Conservation (phyloP, 331 rosid species). For the Telfairia occidentalis region DNA sequence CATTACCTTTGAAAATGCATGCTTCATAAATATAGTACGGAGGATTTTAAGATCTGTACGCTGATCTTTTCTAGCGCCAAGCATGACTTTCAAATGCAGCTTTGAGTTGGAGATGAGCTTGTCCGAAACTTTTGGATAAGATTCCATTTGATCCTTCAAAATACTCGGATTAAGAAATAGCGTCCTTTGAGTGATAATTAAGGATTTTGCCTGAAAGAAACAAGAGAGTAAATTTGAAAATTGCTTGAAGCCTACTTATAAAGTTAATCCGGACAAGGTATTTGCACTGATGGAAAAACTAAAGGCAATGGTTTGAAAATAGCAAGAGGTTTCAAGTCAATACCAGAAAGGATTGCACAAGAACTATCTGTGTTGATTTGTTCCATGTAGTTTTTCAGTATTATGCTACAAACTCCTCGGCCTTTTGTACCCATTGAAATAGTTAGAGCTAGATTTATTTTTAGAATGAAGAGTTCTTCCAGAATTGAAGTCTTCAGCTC, state of each 20-base stretch:
- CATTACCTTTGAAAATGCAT: not conserved
- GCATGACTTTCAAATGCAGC: not conserved
- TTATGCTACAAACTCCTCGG: conserved; percentile 40
- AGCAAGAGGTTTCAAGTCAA: not conserved
- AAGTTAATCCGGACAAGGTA: not conserved
- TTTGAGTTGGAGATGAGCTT: not conserved
- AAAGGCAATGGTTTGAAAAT: not conserved
- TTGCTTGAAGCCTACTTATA: not conserved
- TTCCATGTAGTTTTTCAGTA: conserved; percentile 27
- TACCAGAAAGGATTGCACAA: conserved; percentile 8
- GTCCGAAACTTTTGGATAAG: not conserved
- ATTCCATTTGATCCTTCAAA: not conserved
- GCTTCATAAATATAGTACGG: not conserved
- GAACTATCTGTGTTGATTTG: conserved; percentile 23
- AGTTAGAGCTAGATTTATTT: conserved; percentile 25
- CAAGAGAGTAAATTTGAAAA: not conserved
- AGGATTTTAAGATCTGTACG: not conserved
- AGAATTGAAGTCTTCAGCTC: conserved; percentile 66
- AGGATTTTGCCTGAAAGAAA: conserved; percentile 3
- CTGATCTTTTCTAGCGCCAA: not conserved
- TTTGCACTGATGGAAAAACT: not conserved
- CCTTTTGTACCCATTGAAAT: conserved; percentile 34
- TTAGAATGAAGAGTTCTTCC: conserved; percentile 25
- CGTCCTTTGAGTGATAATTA: not conserved
- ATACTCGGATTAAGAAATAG: not conserved